Evolutionary conservation across 179 eudicot species (phyloP), one percentile per base, ranked within the genome.

Genomic region (Actinidia polygama): DNA sequence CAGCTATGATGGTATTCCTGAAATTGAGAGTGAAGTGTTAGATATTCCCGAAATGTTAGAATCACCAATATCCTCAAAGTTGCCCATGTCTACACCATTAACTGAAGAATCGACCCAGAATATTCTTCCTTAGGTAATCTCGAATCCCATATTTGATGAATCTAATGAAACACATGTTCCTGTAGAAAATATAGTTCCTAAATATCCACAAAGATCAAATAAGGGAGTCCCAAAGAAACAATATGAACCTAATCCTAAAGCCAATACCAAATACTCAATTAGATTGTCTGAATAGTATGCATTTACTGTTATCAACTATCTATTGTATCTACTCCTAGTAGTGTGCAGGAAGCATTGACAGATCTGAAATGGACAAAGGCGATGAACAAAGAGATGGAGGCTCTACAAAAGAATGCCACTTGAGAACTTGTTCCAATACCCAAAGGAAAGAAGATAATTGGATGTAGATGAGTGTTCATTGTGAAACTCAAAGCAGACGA

Each of bases 201-300:
- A 73, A 57, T 81, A 58, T 24, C 78, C 78, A 73, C 57, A 59
- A 30, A 73, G 79, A 73, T 61, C 79, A 11, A 74, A 58, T 62
- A 59, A 26, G 47, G 73, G 79, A 9, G 16, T 73, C 72, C 79
- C 73, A 16, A 61, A 61, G 24, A 73, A 58, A 73, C 59, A 47
- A 73, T 40, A 81, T 47, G 74, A 63, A 75, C 80, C 80, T 7
- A 59, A 64, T 62, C 30, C 40, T 14, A 9, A 74, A 74, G 26
- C 59, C 46, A 58, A 30, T 62, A n/a, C n/a, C n/a, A 0, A 64
- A 67, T 26, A n/a, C 84, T 24, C 53, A 73, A n/a, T n/a, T 59
- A 82, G 62, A 53, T 75, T 75, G 16, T 62, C 53, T 10, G 14
- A 81, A 44, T 81, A 64, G 46, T 74, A 61, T 50, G 73, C 77